Percentiles rank a stretch among this genome's conserved stretches.
Evolutionary conservation across 495 filamentous ascomycete genomes (phyloP).

Genomic region (Penicillium antarcticum): DNA sequence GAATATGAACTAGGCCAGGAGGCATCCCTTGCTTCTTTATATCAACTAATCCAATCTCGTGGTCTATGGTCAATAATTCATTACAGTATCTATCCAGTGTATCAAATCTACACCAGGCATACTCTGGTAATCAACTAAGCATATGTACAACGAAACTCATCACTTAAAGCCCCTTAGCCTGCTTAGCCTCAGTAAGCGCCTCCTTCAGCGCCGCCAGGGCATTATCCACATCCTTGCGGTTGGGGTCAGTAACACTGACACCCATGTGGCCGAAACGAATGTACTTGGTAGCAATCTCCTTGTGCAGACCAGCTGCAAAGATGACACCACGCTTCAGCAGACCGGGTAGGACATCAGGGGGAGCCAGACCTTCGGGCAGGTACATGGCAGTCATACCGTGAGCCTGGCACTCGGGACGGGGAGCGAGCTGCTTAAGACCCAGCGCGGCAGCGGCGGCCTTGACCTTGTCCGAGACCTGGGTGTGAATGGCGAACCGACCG

Average conservation of each 20-base stretch:
- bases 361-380: conserved; percentile 77
- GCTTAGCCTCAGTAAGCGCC: conserved; percentile 65
- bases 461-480: conserved; percentile 69
- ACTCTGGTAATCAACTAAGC: not conserved
- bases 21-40: too few relatives aligned
- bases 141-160: conserved; percentile 7
- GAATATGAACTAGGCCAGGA: too few relatives aligned
- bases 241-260: conserved; percentile 66
- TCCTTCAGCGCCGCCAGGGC: conserved; percentile 75
- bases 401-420: conserved; percentile 83
- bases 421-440: conserved; percentile 81
- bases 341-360: conserved; percentile 78
- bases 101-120: not conserved
- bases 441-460: conserved; percentile 76
- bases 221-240: conserved; percentile 69
- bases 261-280: conserved; percentile 93
- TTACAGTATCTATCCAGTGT: not conserved
- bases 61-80: conserved; percentile 14
- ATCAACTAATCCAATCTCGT: too few relatives aligned
- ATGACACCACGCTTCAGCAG: conserved; percentile 87
- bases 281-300: conserved; percentile 70
- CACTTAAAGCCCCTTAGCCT: conserved; percentile 44
- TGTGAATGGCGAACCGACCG: conserved; percentile 78
- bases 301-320: conserved; percentile 93
- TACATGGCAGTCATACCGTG: conserved; percentile 98